Evolutionary conservation across 2,329 filamentous ascomycete species (phyloP).

Genomic region (Neofusicoccum laricinum): DNA sequence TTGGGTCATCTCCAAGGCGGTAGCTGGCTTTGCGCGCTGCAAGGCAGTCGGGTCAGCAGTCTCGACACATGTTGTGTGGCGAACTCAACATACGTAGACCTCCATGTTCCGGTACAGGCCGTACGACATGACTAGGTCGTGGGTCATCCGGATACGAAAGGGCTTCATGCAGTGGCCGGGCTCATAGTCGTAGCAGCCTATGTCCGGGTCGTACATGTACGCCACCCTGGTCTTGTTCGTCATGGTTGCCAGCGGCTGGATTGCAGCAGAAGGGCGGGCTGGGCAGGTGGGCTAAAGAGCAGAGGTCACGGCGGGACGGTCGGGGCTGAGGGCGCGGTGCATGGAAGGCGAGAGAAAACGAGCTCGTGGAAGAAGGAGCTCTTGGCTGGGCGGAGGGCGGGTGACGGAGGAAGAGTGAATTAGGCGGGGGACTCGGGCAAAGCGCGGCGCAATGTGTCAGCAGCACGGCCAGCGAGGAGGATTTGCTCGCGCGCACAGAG

Average conservation of each 20-base stretch:
- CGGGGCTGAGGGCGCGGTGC: neutral
- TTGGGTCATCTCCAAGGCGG: conserved; percentile 69
- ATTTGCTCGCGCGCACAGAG: neutral
- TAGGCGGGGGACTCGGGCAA: conserved; percentile 2
- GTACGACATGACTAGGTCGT: conserved; percentile 90
- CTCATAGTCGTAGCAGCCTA: conserved; percentile 96
- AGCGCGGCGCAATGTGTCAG: conserved; percentile 11
- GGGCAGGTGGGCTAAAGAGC: neutral
- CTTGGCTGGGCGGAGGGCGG: neutral
- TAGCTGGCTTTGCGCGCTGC: conserved; percentile 48
- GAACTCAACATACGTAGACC: conserved; percentile 81
- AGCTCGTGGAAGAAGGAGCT: neutral
- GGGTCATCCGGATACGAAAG: conserved; percentile 92
- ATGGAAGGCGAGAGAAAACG: conserved; percentile 1
- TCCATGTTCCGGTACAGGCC: conserved; percentile 98
- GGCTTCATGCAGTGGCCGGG: conserved; percentile 98
- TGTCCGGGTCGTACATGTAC: conserved; percentile 71
- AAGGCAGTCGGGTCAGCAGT: conserved; percentile 26
- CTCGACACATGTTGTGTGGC: conserved; percentile 59
- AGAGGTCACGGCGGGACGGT: neutral
- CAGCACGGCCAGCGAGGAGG: neutral
- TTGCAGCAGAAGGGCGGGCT: neutral
- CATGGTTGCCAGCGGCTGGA: conserved; percentile 1
- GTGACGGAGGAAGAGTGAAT: neutral
- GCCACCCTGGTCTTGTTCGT: conserved; percentile 14